Evolutionary conservation across 495 filamentous ascomycete species (phyloP), one percentile per base, ranked within the genome.

Genomic region (Aspergillus heteromorphus): DNA sequence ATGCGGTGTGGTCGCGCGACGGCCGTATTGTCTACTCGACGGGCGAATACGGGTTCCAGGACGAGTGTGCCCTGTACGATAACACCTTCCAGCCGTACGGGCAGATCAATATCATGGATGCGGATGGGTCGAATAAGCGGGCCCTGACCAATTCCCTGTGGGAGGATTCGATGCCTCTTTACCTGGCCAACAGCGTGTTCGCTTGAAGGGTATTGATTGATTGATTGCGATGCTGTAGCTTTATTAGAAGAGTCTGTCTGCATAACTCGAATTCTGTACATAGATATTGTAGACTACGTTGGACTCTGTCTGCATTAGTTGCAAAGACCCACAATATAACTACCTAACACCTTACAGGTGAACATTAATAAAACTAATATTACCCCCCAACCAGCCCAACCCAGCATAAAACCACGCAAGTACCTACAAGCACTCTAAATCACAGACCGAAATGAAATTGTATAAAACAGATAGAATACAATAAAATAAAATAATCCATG

Each of bases 121-220:
- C 58, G 5, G 62, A 69, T 60, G 64, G 67, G 2, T 48, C 54
- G 10, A 68, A 72, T 40, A 70, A 65, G 57, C 38, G 40, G 30
- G 34, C 65, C 6, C 21, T 70, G 48, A 68, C 65, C 2, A 57
- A 72, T 25, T 61, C 57, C 1, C 61, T 68, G 17, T 70, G 69
- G 69, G 69, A 68, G 52, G 67, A 72, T 30, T 66, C 65, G 0
- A 72, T 70, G 67, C 63, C 66, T n/a, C n/a, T n/a, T n/a, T n/a
- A n/a, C n/a, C n/a, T n/a, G n/a, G n/a, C 30, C 7, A 34, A 8
- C 30, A 13, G 9, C 7, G n/a, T 14, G 10, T 14, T 1, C 13
- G 11, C 34, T 1, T 14, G 13, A 0, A 38, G 34, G 6, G 34
- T 47, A 47, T 47, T 47, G n/a, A n/a, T n/a, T n/a, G n/a, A n/a